phyloP scores from a whole-genome alignment of 768 basidiomycete species.

The Trametes cinnabarina region DNA sequence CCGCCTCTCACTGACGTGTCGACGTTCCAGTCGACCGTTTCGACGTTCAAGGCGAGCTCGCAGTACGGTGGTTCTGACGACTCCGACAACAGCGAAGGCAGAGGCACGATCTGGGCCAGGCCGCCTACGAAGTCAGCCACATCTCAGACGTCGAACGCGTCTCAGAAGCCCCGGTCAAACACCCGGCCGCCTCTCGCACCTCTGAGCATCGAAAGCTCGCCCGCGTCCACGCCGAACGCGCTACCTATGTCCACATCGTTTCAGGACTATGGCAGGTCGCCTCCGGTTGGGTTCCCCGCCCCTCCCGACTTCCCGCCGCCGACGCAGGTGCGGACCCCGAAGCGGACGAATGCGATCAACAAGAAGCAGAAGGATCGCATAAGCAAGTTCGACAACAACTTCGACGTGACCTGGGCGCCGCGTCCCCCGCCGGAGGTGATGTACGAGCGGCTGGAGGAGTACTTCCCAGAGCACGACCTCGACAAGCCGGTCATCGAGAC shows the following conservation, averaged over 20 bases:
- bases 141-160: background rate
- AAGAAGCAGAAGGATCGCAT: constrained; percentile 26
- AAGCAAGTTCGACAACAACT: constrained; percentile 36
- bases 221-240: constrained; percentile 10
- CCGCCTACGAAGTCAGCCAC: constrained; percentile 28
- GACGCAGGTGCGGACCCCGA: constrained; percentile 18
- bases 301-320: constrained; percentile 18
- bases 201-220: constrained; percentile 27
- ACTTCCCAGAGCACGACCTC: constrained; percentile 94
- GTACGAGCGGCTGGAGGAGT: constrained; percentile 87
- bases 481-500: constrained; percentile 95
- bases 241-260: background rate
- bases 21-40: constrained; percentile 4
- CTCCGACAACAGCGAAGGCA: constrained; percentile 44
- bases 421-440: constrained; percentile 92
- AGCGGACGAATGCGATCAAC: constrained; percentile 4
- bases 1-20: constrained; percentile 8
- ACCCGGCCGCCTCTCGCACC: constrained; percentile 25
- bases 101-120: constrained; percentile 47
- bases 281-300: constrained; percentile 15
- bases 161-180: constrained; percentile 6
- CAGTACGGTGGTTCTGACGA: constrained; percentile 38
- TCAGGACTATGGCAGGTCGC: constrained; percentile 16
- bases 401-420: constrained; percentile 80
- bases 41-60: constrained; percentile 14